Conservation (phyloP, 1,284 basidiomycete genomes). For the Ceratobasidium sp. region DNA sequence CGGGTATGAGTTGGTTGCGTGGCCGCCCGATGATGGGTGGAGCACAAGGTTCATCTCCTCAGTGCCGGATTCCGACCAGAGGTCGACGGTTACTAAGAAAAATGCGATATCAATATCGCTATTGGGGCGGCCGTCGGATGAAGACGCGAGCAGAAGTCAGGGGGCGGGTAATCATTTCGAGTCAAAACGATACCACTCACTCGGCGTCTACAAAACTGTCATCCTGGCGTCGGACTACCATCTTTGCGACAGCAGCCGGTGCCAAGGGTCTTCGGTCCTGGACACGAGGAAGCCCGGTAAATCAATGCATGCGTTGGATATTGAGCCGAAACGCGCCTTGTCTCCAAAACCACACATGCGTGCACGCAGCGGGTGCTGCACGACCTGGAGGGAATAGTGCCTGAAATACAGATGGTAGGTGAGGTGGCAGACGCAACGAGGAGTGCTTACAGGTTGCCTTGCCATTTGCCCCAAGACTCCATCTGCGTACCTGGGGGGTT, state of each 20-base stretch:
- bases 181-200: constrained; percentile 58
- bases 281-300: constrained; percentile 42
- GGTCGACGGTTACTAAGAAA: constrained; percentile 85
- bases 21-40: constrained; percentile 62
- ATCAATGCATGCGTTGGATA: constrained; percentile 21
- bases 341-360: constrained; percentile 95
- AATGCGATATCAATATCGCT: constrained; percentile 86
- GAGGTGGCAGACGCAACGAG: neutral
- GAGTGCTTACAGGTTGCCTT: constrained; percentile 42
- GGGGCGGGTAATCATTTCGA: constrained; percentile 4
- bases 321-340: constrained; percentile 64
- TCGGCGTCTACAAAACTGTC: constrained; percentile 74
- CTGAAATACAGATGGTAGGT: constrained; percentile 49
- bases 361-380: constrained; percentile 85
- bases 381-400: constrained; percentile 79
- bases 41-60: constrained; percentile 86
- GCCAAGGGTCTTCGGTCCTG: constrained; percentile 90
- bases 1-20: constrained; percentile 33
- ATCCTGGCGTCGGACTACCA: constrained; percentile 72
- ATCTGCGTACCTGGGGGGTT: constrained; percentile 34
- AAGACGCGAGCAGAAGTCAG: constrained; percentile 45
- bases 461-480: constrained; percentile 44
- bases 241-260: constrained; percentile 84
- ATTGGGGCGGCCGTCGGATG: constrained; percentile 44
- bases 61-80: constrained; percentile 82